A percentile compares a stretch with the other conserved stretches of the same genome.
Evolutionary conservation across 139 green algal species (phyloP).

Genomic region (Chlamydomonas eustigma): DNA sequence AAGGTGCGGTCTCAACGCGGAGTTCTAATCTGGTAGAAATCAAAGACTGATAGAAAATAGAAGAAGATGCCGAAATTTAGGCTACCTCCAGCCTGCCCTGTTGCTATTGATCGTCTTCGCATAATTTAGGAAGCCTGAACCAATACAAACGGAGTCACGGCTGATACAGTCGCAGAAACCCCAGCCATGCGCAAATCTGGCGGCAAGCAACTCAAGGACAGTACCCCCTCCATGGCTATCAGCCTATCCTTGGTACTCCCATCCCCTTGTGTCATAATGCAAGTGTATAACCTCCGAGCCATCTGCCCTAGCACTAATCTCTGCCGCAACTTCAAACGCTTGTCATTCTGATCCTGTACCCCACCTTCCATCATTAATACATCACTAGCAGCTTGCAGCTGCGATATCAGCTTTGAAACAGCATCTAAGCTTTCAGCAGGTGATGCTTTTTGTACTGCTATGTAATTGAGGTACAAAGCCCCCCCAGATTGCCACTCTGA

Average conservation of each 20-base stretch:
- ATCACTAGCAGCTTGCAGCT: constrained; percentile 1
- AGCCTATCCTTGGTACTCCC: neutral
- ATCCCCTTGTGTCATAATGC: neutral
- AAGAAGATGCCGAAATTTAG: too few relatives aligned
- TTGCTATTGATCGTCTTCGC: too few relatives aligned
- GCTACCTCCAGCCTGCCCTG: too few relatives aligned
- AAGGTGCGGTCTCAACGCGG: too few relatives aligned
- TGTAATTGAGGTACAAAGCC: neutral
- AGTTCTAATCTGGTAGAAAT: too few relatives aligned
- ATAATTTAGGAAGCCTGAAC: too few relatives aligned
- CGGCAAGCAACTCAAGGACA: neutral
- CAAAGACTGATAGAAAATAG: too few relatives aligned
- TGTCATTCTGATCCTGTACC: too few relatives aligned
- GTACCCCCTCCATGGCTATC: neutral
- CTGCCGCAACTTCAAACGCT: neutral
- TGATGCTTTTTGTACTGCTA: neutral
- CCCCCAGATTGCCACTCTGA: neutral
- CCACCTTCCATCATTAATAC: neutral
- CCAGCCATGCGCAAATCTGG: constrained; percentile 1
- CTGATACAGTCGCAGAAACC: neutral
- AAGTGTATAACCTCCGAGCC: neutral
- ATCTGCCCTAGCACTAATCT: constrained; percentile 1
- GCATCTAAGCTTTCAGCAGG: neutral
- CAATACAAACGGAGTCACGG: neutral
- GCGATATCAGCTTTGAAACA: neutral